Base-by-base conservation (phyloP, 2,329 filamentous ascomycete species). In the Dendrostoma leiphaemia region DNA sequence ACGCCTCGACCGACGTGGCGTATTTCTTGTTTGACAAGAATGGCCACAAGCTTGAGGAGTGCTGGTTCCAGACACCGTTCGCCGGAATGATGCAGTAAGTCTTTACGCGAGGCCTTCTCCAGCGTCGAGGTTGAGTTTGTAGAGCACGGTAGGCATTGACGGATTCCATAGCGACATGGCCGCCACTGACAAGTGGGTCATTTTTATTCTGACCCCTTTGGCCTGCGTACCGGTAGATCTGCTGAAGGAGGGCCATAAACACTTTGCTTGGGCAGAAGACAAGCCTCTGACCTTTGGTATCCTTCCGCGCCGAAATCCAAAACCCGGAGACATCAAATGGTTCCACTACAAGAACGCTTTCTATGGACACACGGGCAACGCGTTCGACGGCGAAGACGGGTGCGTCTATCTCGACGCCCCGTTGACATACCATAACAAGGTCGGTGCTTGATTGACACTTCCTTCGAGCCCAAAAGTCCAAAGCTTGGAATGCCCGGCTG, bases 1-100 rank as follows among this genome's bases (percentile, higher is more conserved):
- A 76, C 47, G 71, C 69, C 2, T 61, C 67, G 1, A 66, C 65
- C 17, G 74, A 78, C 51, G 67, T 79, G 32, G 72, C 71, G 0
- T 54, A 54, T 37, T 54, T 44, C 23, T 28, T 53, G 28, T 53
- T 53, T 6, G 50, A 53, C 24, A 53, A 41, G 34, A 23, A 53
- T 28, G 50, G 50, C 1, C 32, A 9, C 6, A 53, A 53, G 32
- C 43, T 53, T n/a, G 50, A 53, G 29, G 43, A 53, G 43, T 53
- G 50, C 43, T 53, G 50, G 50, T 53, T 53, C 5, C 34, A 53
- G 15, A 48, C 44, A 23, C 50, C 50, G 8, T 53, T 47, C 43
- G 43, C 28, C 9, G 50, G 43, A 6, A 53, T 53, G 50, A 53
- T 53, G 50, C 50, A 53, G 38, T 41, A 8, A 26, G 38, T 24